Evolutionary conservation across 371 early-diverging fungal genomes (phyloP).

Genomic region (Rhizomucor miehei): DNA sequence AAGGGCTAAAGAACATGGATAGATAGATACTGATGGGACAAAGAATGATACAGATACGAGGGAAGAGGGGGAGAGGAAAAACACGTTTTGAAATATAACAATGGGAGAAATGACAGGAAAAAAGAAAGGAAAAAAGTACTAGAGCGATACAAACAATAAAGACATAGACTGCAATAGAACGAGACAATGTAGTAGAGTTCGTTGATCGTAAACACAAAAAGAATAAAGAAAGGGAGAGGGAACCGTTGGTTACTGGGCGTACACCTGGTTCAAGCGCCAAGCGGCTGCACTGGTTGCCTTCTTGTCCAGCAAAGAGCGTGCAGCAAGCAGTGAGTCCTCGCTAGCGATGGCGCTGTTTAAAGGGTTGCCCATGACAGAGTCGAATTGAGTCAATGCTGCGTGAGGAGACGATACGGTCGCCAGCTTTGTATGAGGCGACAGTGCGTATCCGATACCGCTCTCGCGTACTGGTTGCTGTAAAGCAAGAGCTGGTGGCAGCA

Average conservation of each 20-base stretch:
- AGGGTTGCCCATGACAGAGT: too few species aligned
- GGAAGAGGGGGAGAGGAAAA: slow-evolving; percentile 1
- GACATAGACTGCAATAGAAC: background rate
- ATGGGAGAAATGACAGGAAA: slow-evolving; percentile 1
- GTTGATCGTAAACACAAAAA: too few species aligned
- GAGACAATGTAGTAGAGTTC: too few species aligned
- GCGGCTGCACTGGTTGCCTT: slow-evolving; percentile 11
- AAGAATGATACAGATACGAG: slow-evolving; percentile 1
- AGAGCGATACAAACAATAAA: slow-evolving; percentile 11
- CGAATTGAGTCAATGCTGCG: too few species aligned
- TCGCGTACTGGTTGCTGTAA: too few species aligned
- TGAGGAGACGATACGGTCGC: too few species aligned
- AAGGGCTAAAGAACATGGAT: background rate
- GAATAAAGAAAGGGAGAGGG: too few species aligned
- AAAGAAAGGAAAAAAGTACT: slow-evolving; percentile 1
- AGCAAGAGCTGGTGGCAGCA: background rate
- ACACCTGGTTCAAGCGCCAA: slow-evolving; percentile 22
- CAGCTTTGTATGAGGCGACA: too few species aligned
- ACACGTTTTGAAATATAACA: slow-evolving; percentile 4
- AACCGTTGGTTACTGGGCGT: slow-evolving; percentile 16
- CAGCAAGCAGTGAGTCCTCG: background rate
- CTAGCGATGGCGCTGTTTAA: too few species aligned
- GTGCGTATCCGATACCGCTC: too few species aligned
- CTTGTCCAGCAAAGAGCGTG: slow-evolving; percentile 13
- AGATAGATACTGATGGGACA: slow-evolving; percentile 5